Base-by-base conservation (phyloP, 345 rosid genomes). In the Psidium guajava region DNA sequence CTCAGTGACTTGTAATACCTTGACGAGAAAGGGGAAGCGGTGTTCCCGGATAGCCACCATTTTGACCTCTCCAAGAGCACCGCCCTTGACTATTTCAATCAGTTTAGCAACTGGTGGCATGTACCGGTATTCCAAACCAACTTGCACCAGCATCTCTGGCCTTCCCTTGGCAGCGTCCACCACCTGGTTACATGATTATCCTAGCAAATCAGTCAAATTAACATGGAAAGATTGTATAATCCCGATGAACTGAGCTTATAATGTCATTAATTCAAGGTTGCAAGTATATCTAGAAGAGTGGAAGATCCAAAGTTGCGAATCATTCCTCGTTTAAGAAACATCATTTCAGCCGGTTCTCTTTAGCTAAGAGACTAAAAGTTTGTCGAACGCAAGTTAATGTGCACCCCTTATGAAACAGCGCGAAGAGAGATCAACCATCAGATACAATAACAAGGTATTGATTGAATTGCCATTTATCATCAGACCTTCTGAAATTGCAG, bases 81-180 rank as follows among this genome's bases (percentile, higher is more conserved):
- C 93, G 55, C 89, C 86, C 87, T 92, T 93, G 7, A 97, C 99
- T 86, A 91, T 89, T 64, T 94, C 92, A 54, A 95, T 94, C 87
- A 97, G 88, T 91, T 97, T 94, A 85, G 98, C 99, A 51, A 97
- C 94, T 2, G 99, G 98, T 4, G 99, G 98, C 96, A 95, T 97
- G 88, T 95, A 97, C 59, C 98, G 90, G 44, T 97, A 97, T 87
- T 97, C 99, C 86, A 95, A 85, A 77, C 99, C 99, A 82, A 97
- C 99, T 86, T 97, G 98, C 54, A 97, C 97, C 82, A 97, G 91
- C 91, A 95, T 90, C 82, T 95, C 98, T 24, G 94, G 88, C 90
- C 98, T 93, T 89, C 85, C 93, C 87, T 88, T 94, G 24, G 97
- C 96, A 82, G 96, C 96, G 87, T 90, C 89, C 27, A 97, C 91